Percentiles rank a stretch among this genome's conserved stretches.
These are phyloP conservation scores for Salix brachista DNA, from an alignment of 345 rosid species.

Conservation along the genomic window DNA sequence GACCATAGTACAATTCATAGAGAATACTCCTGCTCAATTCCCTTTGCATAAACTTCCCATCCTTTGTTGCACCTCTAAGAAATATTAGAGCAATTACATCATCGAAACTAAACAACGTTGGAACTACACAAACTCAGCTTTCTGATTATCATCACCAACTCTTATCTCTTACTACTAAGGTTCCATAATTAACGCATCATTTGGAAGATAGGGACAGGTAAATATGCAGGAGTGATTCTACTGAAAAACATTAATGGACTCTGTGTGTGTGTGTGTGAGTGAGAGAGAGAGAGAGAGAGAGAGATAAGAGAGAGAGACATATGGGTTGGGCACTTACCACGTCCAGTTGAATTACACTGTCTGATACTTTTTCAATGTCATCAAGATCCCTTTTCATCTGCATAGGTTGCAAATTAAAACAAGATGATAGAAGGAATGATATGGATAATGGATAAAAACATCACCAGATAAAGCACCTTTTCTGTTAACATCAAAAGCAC, in stretches of 20 bases:
- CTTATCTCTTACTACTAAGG: not conserved
- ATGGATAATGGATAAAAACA: conserved; percentile 4
- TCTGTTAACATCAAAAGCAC: conserved; percentile 70
- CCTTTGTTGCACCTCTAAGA: not conserved
- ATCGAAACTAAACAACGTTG: conserved; percentile 1
- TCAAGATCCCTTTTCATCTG: conserved; percentile 74
- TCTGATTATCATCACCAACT: not conserved
- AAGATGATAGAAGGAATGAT: conserved; percentile 12
- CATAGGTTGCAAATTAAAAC: conserved; percentile 21
- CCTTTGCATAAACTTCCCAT: not conserved
- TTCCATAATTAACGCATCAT: not conserved
- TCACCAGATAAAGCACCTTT: conserved; percentile 47
- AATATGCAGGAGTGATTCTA: not conserved
- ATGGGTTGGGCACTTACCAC: conserved; percentile 42
- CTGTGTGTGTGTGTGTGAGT: not conserved
- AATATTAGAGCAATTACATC: not conserved
- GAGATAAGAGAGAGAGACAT: not conserved
- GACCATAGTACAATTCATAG: not conserved
- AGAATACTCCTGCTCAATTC: not conserved
- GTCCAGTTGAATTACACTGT: conserved; percentile 55
- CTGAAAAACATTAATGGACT: not conserved
- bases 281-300: not conserved
- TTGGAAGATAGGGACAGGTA: not conserved
- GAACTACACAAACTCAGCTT: not conserved
- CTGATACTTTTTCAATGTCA: conserved; percentile 47